phyloP scores from a whole-genome alignment of 352 stramenopile genomes.

The Phytophthora boehmeriae region DNA sequence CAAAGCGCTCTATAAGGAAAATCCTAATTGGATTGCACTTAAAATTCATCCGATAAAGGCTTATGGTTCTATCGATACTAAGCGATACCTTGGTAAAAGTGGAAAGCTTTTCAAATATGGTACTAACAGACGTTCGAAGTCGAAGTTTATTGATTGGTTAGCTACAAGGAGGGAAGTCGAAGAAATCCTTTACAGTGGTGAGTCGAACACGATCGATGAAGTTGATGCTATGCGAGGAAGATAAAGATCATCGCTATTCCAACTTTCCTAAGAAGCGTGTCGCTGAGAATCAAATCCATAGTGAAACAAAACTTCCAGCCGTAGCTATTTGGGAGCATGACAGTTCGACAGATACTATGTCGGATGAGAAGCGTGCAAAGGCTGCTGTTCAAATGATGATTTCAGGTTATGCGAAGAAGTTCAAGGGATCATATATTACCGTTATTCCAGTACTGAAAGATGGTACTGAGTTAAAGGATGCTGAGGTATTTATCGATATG shows the following conservation, averaged over 20 bases:
- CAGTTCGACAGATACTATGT: not conserved
- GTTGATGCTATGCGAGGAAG: slow-evolving; percentile 1
- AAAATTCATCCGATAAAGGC: not conserved
- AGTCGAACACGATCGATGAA: not conserved
- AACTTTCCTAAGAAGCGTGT: not conserved
- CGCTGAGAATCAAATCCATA: not conserved
- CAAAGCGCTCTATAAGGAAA: not conserved
- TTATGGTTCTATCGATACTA: not conserved
- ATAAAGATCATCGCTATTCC: not conserved
- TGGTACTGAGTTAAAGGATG: not conserved
- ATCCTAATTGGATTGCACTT: slow-evolving; percentile 1
- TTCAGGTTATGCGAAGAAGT: not conserved
- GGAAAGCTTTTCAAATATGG: not conserved
- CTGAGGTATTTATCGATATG: slow-evolving; percentile 1
- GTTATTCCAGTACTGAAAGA: slow-evolving; percentile 1
- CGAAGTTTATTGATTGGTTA: not conserved
- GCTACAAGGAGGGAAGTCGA: not conserved
- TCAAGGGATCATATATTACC: not conserved
- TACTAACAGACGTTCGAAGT: not conserved
- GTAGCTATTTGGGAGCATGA: not conserved
- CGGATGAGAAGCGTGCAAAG: not conserved
- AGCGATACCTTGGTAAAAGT: not conserved
- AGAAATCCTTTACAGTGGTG: not conserved
- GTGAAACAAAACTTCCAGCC: not conserved
- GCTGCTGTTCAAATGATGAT: not conserved